These are phyloP conservation scores for Clonostachys rosea DNA, from an alignment of 2,329 filamentous ascomycete genomes.

Conservation along the genomic window DNA sequence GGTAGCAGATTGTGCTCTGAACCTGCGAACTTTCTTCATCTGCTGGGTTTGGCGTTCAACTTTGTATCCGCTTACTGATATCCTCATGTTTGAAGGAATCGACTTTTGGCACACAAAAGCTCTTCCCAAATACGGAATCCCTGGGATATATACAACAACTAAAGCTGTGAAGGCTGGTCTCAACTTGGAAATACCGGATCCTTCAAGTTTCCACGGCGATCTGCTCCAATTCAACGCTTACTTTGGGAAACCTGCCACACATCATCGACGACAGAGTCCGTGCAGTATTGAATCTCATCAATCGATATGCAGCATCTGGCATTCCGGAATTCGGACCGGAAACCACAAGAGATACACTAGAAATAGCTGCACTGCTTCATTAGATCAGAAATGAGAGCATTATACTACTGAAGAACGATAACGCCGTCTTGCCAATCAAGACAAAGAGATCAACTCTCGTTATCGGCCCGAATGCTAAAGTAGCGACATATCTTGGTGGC, in stretches of 20 bases:
- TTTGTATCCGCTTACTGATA: slow-evolving; percentile 2
- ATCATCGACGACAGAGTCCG: slow-evolving; percentile 54
- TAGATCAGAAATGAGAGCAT: slow-evolving; percentile 64
- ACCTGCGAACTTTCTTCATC: background rate
- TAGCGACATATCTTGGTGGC: slow-evolving; percentile 56
- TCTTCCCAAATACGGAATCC: slow-evolving; percentile 55
- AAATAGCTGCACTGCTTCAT: slow-evolving; percentile 61
- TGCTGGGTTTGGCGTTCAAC: slow-evolving; percentile 1
- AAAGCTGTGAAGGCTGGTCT: slow-evolving; percentile 45
- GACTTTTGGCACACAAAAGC: slow-evolving; percentile 68
- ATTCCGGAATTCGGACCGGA: slow-evolving; percentile 41
- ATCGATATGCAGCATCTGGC: slow-evolving; percentile 21
- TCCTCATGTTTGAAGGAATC: slow-evolving; percentile 35
- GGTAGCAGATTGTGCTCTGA: background rate
- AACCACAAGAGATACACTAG: slow-evolving; percentile 49
- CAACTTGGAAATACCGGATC: slow-evolving; percentile 58
- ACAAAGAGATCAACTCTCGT: slow-evolving; percentile 57
- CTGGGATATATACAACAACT: slow-evolving; percentile 51
- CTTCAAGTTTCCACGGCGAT: slow-evolving; percentile 43
- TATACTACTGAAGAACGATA: slow-evolving; percentile 70
- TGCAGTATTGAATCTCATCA: slow-evolving; percentile 52
- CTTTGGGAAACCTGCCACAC: slow-evolving; percentile 51
- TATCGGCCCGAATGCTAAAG: slow-evolving; percentile 54
- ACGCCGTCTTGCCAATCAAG: slow-evolving; percentile 55
- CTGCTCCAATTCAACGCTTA: slow-evolving; percentile 45